phyloP scores from a whole-genome alignment of 2,329 filamentous ascomycete genomes.

The Xylaria sp. region DNA sequence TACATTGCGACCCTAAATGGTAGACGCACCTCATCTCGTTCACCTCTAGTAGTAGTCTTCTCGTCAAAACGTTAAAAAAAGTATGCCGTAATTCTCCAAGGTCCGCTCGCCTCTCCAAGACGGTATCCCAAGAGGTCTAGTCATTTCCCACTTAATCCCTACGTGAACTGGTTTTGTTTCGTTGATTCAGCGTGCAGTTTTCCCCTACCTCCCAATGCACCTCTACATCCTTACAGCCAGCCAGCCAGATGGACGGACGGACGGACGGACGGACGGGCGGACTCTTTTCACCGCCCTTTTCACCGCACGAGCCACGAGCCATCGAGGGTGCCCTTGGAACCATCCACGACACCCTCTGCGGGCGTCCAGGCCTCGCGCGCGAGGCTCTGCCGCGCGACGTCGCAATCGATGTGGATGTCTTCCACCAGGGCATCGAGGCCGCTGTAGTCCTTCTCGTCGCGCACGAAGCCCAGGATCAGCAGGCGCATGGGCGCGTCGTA shows the following conservation, averaged over 20 bases:
- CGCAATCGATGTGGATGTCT: constrained; percentile 90
- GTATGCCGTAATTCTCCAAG: background rate
- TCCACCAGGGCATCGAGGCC: constrained; percentile 83
- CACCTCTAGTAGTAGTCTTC: background rate
- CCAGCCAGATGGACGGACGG: background rate
- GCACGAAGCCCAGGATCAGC: constrained; percentile 85
- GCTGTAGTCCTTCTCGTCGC: constrained; percentile 89
- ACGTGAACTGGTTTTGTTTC: background rate
- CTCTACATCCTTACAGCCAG: background rate
- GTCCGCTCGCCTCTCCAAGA: background rate
- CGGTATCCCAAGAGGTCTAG: background rate
- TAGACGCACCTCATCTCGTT: constrained; percentile 15
- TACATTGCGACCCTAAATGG: constrained; percentile 3
- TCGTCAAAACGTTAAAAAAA: background rate
- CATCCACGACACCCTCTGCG: constrained; percentile 52
- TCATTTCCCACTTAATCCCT: background rate
- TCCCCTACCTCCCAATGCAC: background rate
- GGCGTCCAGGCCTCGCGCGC: constrained; percentile 70
- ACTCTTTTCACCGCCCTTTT: too few relatives aligned
- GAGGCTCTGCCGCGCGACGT: constrained; percentile 81
- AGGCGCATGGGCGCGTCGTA: constrained; percentile 85
- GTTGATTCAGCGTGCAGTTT: background rate
- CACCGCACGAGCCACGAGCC: constrained; percentile 49
- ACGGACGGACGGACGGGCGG: too few relatives aligned
- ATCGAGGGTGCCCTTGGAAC: constrained; percentile 46